A percentile compares a stretch with the other conserved stretches of the same genome.
Evolutionary conservation across 2,329 filamentous ascomycete genomes (phyloP).

Genomic region (Pestalotiopsis fici): DNA sequence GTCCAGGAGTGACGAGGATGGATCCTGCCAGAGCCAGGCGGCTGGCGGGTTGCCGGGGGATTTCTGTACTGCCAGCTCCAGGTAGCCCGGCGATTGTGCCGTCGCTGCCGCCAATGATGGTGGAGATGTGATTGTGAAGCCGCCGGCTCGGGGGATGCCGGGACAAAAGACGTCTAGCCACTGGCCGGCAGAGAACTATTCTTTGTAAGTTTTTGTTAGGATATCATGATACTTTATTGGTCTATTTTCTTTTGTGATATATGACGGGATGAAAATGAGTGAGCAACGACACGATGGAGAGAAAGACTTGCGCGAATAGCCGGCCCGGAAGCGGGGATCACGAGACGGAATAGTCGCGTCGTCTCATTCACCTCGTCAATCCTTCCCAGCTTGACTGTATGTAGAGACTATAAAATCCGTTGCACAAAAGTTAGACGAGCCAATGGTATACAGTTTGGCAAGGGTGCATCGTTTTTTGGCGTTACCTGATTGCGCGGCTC

Average conservation of each 20-base stretch:
- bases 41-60: slow-evolving; percentile 73
- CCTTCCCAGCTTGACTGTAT: slow-evolving; percentile 60
- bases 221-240: neutral
- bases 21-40: slow-evolving; percentile 70
- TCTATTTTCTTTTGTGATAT: neutral
- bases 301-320: slow-evolving; percentile 45
- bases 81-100: slow-evolving; percentile 38
- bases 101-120: slow-evolving; percentile 51
- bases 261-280: neutral
- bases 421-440: too few species aligned
- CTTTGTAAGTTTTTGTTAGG: neutral
- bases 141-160: slow-evolving; percentile 68
- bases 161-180: slow-evolving; percentile 87
- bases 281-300: neutral
- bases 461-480: slow-evolving; percentile 5
- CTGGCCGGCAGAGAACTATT: slow-evolving; percentile 77
- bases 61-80: slow-evolving; percentile 79
- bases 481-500: slow-evolving; percentile 67
- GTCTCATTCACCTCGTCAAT: slow-evolving; percentile 67
- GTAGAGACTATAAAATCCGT: slow-evolving; percentile 44
- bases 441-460: neutral
- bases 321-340: slow-evolving; percentile 48
- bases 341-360: slow-evolving; percentile 69
- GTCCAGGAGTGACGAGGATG: slow-evolving; percentile 54
- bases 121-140: slow-evolving; percentile 84